phyloP scores from a whole-genome alignment of 768 basidiomycete species.

The Agaricus bisporus region DNA sequence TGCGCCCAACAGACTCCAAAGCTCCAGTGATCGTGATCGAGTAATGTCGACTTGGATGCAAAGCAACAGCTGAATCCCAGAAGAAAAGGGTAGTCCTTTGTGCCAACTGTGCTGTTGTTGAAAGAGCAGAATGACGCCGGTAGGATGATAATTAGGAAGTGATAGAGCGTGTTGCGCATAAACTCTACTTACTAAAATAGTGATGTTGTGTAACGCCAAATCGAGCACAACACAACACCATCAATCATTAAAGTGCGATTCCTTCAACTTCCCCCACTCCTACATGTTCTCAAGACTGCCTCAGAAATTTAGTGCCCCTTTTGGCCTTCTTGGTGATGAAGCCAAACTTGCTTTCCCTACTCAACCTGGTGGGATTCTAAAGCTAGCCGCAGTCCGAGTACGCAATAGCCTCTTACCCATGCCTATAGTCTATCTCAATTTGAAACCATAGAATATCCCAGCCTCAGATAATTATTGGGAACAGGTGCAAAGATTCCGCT shows the following conservation, averaged over 20 bases:
- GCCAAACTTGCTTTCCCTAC: slow-evolving; percentile 87
- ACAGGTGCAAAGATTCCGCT: slow-evolving; percentile 47
- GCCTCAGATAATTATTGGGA: slow-evolving; percentile 84
- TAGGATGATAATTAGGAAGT: too few relatives aligned
- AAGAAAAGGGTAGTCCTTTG: too few relatives aligned
- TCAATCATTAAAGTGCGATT: not conserved
- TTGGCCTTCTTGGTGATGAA: slow-evolving; percentile 79
- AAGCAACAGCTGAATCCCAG: too few relatives aligned
- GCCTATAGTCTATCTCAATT: not conserved
- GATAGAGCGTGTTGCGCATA: too few relatives aligned
- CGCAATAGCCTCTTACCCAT: slow-evolving; percentile 21
- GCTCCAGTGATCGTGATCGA: too few relatives aligned
- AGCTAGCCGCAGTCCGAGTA: slow-evolving; percentile 69
- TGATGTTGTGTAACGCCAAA: not conserved
- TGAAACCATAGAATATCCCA: slow-evolving; percentile 55
- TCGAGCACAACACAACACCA: not conserved
- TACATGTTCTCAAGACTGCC: slow-evolving; percentile 65
- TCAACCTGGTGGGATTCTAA: slow-evolving; percentile 72
- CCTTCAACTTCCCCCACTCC: slow-evolving; percentile 14
- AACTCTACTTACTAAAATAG: too few relatives aligned
- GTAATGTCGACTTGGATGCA: too few relatives aligned
- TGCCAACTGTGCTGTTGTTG: too few relatives aligned
- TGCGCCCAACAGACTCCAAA: too few relatives aligned
- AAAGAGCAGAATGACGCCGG: too few relatives aligned
- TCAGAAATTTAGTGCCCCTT: slow-evolving; percentile 65